phyloP scores from a whole-genome alignment of 345 rosid genomes.

The Syzygium aqueum region DNA sequence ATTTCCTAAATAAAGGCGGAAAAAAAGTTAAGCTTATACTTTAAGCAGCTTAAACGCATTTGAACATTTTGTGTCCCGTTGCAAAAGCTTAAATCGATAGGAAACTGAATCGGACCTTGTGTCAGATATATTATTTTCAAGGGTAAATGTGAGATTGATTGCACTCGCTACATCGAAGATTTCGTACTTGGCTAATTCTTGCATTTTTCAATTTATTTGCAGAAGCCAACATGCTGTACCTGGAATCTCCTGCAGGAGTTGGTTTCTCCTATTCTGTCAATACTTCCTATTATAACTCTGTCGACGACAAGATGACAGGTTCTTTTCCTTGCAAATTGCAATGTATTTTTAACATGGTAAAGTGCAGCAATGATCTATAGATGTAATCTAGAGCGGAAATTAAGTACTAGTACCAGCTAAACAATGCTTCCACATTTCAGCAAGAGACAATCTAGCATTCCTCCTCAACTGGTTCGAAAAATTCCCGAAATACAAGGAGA shows the following conservation, averaged over 20 bases:
- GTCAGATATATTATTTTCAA: not conserved
- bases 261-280: conserved; percentile 45
- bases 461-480: conserved; percentile 16
- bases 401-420: not conserved
- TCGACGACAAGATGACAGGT: conserved; percentile 25
- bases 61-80: not conserved
- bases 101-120: not conserved
- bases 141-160: not conserved
- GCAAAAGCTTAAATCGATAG: not conserved
- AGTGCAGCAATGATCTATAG: not conserved
- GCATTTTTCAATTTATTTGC: not conserved
- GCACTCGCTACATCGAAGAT: not conserved
- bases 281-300: conserved; percentile 7
- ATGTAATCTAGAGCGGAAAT: not conserved
- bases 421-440: conserved; percentile 1
- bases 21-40: not conserved
- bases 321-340: not conserved
- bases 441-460: conserved; percentile 24
- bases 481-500: conserved; percentile 24
- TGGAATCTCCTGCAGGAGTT: conserved; percentile 40
- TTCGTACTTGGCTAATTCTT: not conserved
- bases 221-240: conserved; percentile 42
- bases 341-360: not conserved
- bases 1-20: not conserved
- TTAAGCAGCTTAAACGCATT: not conserved